Evolutionary conservation across 139 green algal genomes (phyloP).

Genomic region (Asterochloris sp.): DNA sequence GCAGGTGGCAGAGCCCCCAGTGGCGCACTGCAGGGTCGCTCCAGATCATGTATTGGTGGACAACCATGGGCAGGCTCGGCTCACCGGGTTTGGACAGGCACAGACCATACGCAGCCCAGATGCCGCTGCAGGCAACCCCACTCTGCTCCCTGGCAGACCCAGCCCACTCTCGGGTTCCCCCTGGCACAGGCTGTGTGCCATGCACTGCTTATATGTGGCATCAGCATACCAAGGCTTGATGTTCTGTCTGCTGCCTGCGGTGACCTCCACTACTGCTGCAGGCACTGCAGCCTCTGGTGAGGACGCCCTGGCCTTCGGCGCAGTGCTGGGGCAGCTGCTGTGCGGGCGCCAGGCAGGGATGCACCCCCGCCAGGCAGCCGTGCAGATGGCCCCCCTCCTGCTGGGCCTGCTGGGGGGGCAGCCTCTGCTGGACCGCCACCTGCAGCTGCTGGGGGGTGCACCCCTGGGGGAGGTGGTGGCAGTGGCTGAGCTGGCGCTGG

Average conservation of each 20-base stretch:
- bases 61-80: constrained; percentile 22
- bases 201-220: no score
- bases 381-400: constrained; percentile 22
- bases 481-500: constrained; percentile 2
- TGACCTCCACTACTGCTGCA: constrained; percentile 38
- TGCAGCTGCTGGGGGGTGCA: constrained; percentile 9
- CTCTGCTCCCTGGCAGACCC: no score
- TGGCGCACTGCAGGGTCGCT: constrained; percentile 61
- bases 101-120: no score
- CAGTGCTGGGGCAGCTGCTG: constrained; percentile 59
- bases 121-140: no score
- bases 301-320: constrained; percentile 37
- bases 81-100: constrained; percentile 50
- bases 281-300: constrained; percentile 38
- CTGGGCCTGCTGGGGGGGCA: constrained; percentile 28
- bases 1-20: constrained; percentile 6
- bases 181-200: no score
- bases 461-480: constrained; percentile 1
- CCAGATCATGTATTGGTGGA: constrained; percentile 57
- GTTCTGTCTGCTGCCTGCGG: background rate
- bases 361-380: constrained; percentile 20
- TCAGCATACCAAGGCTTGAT: background rate
- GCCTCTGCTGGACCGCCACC: constrained; percentile 20
- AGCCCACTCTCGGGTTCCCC: no score
- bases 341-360: constrained; percentile 41